Evolutionary conservation across 78 protist species (phyloP), one percentile per base, ranked within the genome.

Genomic region (Bigelowiella natans): DNA sequence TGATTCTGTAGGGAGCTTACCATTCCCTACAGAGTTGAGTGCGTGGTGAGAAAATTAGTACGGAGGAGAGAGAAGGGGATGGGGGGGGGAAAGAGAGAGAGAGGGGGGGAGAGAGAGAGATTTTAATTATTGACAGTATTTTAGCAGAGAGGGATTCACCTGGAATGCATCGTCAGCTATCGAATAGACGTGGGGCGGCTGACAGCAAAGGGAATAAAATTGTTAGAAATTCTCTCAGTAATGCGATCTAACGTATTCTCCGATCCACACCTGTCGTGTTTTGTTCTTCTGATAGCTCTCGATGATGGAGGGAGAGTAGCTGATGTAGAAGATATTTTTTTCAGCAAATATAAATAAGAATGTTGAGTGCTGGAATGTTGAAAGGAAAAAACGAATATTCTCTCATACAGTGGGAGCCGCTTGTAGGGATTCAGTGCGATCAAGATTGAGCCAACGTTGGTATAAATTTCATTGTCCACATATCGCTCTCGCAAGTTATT

Each of bases 121-220:
- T n/a, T n/a, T n/a, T n/a, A n/a, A n/a, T n/a, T n/a, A n/a, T n/a
- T n/a, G n/a, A n/a, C n/a, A n/a, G n/a, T n/a, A n/a, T n/a, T n/a
- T n/a, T 51, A 51, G 7, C 73, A 7, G 34, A 26, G 73, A 18
- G 73, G 73, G 18, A 51, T 18, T 51, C 34, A 51, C 73, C 73
- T 40, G 73, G 90, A 88, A 95, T 18, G 96, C 95, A 26, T 92
- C 86, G 34, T 95, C 95, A 36, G 96, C 91, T 0, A 96, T 91
- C 38, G 84, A 86, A 88, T 85, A 96, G 40, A 96, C 94, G 94
- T 95, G 97, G 29, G 98, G 98, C 38, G 95, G 94, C 40, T 93
- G 37, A 83, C 31, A 39, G 28, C 82, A n/a, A 29, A n/a, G 82
- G 28, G 28, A 28, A n/a, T 63, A 28, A n/a, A n/a, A n/a, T n/a